phyloP scores from a whole-genome alignment of 768 basidiomycete species.

The Favolaschia claudopus region DNA sequence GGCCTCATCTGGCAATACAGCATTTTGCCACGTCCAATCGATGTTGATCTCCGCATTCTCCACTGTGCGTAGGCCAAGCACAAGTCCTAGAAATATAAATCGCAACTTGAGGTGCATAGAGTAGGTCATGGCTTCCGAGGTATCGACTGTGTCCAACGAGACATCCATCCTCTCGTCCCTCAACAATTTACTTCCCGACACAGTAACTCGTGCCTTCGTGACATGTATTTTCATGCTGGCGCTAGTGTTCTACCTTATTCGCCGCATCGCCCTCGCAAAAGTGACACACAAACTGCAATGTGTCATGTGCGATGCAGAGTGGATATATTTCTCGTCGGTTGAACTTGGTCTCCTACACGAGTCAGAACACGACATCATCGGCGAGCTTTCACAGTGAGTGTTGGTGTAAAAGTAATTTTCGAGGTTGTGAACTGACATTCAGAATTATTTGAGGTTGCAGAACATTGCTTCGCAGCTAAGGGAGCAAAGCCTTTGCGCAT shows the following conservation, averaged over 20 bases:
- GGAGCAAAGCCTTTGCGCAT: conserved; percentile 9
- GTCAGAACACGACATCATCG: background rate
- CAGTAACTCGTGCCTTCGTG: background rate
- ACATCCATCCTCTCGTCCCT: conserved; percentile 10
- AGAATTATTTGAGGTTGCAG: conserved; percentile 4
- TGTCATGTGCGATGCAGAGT: background rate
- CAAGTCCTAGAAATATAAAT: no score
- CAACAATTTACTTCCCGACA: background rate
- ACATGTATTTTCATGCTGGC: background rate
- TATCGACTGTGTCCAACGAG: conserved; percentile 7
- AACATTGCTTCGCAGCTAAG: conserved; percentile 4
- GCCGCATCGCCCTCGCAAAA: background rate
- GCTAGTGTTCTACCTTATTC: background rate
- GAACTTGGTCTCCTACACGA: conserved; percentile 4
- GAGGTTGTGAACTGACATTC: background rate
- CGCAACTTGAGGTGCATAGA: no score
- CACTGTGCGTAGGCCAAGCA: no score
- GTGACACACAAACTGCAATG: background rate
- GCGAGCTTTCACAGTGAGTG: background rate
- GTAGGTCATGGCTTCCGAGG: background rate
- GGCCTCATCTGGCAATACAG: no score
- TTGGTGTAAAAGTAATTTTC: background rate
- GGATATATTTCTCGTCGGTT: background rate
- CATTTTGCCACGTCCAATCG: no score
- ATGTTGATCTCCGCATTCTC: no score